Base-by-base conservation (phyloP, 2,329 filamentous ascomycete species). In the Aureobasidium sp. region DNA sequence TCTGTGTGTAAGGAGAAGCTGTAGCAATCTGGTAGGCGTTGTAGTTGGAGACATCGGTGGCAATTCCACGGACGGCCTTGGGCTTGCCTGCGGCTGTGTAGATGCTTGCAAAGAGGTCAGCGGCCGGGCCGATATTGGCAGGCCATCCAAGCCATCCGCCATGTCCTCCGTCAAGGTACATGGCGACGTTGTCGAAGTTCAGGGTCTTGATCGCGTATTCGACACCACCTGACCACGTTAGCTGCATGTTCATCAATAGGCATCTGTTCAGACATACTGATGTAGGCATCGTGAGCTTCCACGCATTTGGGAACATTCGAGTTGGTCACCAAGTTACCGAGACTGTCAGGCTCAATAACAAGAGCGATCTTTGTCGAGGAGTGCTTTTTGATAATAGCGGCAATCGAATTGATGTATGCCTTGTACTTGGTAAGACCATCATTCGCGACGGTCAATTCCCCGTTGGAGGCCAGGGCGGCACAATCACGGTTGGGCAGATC, bases 91-190 rank as follows among this genome's bases (percentile, higher is more conserved):
- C 79, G 33, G 71, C 72, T 47, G 72, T 75, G 68, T 79, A 82
- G 0, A 82, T 69, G 25, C 73, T 46, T 3, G 72, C 77, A 67
- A 75, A 81, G 17, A 81, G 70, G 38, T 74, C 66, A 10, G 80
- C 79, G 2, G 79, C 54, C 6, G 79, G 79, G 6, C 65, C 64
- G 47, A 83, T 77, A 72, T 86, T 86, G 62, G 80, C 82, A 19
- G 78, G 69, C 83, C 83, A 86, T 67, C 83, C 83, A 45, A 86
- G 76, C 84, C 84, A 86, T 62, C 84, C 83, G 27, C 79, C 82
- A 69, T 86, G 83, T 61, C 82, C 83, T 9, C 81, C 83, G 65
- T 86, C 84, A 21, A 86, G 69, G 69, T 86, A 86, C 80, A 83
- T 82, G 64, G 81, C 74, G 27, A 86, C 83, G 68, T 86, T 86